These are phyloP conservation scores for Steccherinum ochraceum DNA, from an alignment of 768 basidiomycete species.

Conservation along the genomic window DNA sequence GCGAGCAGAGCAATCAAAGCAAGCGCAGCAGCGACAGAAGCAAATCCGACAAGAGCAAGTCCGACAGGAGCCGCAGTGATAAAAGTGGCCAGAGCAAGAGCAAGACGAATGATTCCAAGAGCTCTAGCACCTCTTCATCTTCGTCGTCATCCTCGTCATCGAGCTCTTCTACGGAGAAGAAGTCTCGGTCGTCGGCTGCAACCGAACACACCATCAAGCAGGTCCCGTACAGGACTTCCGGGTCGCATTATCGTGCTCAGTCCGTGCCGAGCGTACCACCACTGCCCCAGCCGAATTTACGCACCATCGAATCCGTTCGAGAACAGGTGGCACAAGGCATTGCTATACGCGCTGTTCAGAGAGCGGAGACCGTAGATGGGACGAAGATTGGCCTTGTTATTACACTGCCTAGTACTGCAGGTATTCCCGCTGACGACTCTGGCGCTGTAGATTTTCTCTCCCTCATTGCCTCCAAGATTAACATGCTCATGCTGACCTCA, in stretches of 20 bases:
- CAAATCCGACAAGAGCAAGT: background rate
- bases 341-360: slow-evolving; percentile 46
- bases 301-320: slow-evolving; percentile 55
- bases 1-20: background rate
- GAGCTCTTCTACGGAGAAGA: background rate
- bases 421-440: slow-evolving; percentile 6
- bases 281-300: slow-evolving; percentile 23
- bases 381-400: slow-evolving; percentile 53
- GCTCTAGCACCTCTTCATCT: background rate
- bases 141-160: background rate
- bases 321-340: slow-evolving; percentile 53
- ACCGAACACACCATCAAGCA: background rate
- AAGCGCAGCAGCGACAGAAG: too few relatives aligned
- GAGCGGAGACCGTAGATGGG: slow-evolving; percentile 44
- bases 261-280: background rate
- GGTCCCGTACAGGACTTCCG: background rate
- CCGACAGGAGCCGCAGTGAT: background rate
- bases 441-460: slow-evolving; percentile 53
- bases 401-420: slow-evolving; percentile 41
- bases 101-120: background rate
- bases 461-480: slow-evolving; percentile 36
- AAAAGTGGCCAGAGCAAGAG: too few relatives aligned
- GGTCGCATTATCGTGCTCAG: background rate
- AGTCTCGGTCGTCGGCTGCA: background rate
- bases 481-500: background rate